phyloP scores from a whole-genome alignment of 2,329 filamentous ascomycete genomes.

The Fusarium sp. region DNA sequence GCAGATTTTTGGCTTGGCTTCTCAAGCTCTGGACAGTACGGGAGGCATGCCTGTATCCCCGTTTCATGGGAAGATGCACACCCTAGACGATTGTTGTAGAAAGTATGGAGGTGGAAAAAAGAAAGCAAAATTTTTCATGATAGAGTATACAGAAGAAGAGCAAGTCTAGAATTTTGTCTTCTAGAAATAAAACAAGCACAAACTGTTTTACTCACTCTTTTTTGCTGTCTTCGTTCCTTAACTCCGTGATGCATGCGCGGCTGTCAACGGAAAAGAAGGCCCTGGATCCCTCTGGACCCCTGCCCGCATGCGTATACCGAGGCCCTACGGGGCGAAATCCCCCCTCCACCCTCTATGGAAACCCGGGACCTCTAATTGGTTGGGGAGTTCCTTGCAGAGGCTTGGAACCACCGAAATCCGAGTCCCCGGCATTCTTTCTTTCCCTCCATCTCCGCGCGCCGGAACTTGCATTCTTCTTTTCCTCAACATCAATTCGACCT shows the following conservation, averaged over 20 bases:
- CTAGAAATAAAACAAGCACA: slow-evolving; percentile 28
- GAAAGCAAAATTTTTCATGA: slow-evolving; percentile 24
- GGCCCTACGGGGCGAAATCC: slow-evolving; percentile 38
- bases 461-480: slow-evolving; percentile 15
- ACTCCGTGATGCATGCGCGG: slow-evolving; percentile 9
- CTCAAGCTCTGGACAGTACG: slow-evolving; percentile 74
- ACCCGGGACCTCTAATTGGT: slow-evolving; percentile 48
- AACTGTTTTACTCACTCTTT: slow-evolving; percentile 21
- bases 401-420: slow-evolving; percentile 39
- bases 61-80: slow-evolving; percentile 85
- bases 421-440: slow-evolving; percentile 44
- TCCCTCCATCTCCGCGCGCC: slow-evolving; percentile 36
- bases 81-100: slow-evolving; percentile 61
- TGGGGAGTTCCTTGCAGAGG: not conserved
- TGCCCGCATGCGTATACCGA: slow-evolving; percentile 40
- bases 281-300: slow-evolving; percentile 32
- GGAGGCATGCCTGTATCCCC: slow-evolving; percentile 79
- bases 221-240: not conserved
- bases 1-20: slow-evolving; percentile 69
- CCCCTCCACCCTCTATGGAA: slow-evolving; percentile 34
- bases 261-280: slow-evolving; percentile 41
- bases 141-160: slow-evolving; percentile 23
- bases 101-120: slow-evolving; percentile 26
- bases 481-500: slow-evolving; percentile 23
- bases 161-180: slow-evolving; percentile 17